Base-by-base conservation (phyloP, 1,139 yeast species). In the Kurtzmaniella natalensis region DNA sequence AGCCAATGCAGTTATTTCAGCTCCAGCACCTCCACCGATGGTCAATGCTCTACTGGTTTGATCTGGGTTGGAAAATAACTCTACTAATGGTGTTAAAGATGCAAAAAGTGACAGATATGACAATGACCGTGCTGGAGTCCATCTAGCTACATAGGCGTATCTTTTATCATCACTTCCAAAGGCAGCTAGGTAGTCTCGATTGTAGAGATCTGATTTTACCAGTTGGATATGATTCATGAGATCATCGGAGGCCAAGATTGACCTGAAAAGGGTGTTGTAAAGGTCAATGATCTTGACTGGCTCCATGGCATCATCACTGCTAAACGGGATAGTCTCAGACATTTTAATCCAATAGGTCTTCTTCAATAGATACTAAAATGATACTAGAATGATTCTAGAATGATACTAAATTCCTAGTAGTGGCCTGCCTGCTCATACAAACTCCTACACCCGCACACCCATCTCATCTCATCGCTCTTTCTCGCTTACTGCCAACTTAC, bases 21-120 rank as follows among this genome's bases (percentile, higher is more conserved):
- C 85, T 2, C 89, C 84, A 0, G 95, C 95, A 16, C 96, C 96
- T 14, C 94, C 96, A 10, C 96, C 96, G 28, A 87, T 69, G 46
- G 82, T 76, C 25, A 86, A 53, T 0, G 79, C 74, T 7, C 68
- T 61, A 15, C 59, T 56, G 3, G 46, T 36, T 5, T 39, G 34
- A 2, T 56, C 56, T 5, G 61, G 57, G 27, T 61, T 61, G 22
- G 47, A 45, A 13, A 77, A 48, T 7, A 70, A 38, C 3, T 60
- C 56, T 18, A 56, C 55, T 4, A 80, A 54, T 1, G 71, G 70
- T 6, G 51, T 55, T 25, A 80, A 58, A 13, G 72, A 60, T 3
- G 76, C 64, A 48, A 85, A 78, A 20, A 86, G 61, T 1, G 88
- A 75, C 3, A 82, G 57, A 51, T 86, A 87, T 1, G 87, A 78